Base-by-base conservation (phyloP, 2,329 filamentous ascomycete genomes). In the Hirsutella rhossiliensis region DNA sequence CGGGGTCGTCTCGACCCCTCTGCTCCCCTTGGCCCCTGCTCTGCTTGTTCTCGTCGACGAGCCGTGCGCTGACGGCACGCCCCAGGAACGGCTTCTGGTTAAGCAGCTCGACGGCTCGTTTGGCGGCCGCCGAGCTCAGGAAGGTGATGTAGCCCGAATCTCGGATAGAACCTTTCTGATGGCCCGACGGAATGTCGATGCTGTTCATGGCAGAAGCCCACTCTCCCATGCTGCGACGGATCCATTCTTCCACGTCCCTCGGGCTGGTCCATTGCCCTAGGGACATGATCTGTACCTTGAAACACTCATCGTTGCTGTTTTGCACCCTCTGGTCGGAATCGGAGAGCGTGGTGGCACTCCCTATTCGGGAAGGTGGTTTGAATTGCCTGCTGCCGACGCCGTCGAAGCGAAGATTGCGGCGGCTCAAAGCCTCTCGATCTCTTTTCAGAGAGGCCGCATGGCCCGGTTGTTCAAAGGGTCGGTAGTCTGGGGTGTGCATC, bases 91-190 rank as follows among this genome's bases (percentile, higher is more conserved):
- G 46, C 29, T 53, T 47, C 42, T 53, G 52, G 41, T 58, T 49
- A 13, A 62, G 45, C 32, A 52, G 49, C 18, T 54, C 50, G 36
- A 54, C 50, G 2, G 54, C 55, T 12, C 43, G 48, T n/a, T 41
- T 34, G 7, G 59, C 54, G 2, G 55, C 52, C 3, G 38, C 32
- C 4, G 48, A 19, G 32, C 45, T 52, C 23, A 52, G 44, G 18
- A 62, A 51, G 8, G 51, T 47, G 19, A 60, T 45, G n/a, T 53
- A 47, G 30, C 51, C 55, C 32, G 57, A 50, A 7, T 59, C 58
- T 15, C 53, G 53, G 12, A 56, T 51, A 11, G 52, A 52, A 5
- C 40, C 50, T 38, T 50, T 55, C 27, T 47, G 43, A 31, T 41
- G 45, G 17, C 49, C 52, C 17, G 48, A 39, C 9, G 59, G 58